These are phyloP conservation scores for Aureobasidium subglaciale DNA, from an alignment of 2,329 filamentous ascomycete genomes.

Conservation along the genomic window DNA sequence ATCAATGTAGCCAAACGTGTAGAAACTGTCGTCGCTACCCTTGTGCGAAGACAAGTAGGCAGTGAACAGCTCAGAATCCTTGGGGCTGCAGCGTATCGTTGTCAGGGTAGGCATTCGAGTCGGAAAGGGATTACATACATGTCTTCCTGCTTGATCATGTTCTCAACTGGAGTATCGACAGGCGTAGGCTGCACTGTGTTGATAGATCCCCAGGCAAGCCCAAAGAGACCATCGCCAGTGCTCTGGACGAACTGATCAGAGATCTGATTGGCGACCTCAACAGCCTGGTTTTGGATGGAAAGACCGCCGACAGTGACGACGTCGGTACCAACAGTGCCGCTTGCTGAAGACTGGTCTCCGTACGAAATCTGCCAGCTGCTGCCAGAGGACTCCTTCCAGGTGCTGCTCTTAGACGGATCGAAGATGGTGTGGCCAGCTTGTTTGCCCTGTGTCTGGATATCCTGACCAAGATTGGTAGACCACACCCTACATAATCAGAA, in stretches of 20 bases:
- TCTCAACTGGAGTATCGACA: constrained; percentile 59
- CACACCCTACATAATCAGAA: constrained; percentile 19
- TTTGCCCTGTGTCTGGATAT: constrained; percentile 24
- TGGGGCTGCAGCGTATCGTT: constrained; percentile 23
- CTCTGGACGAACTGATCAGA: constrained; percentile 51
- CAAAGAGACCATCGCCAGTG: constrained; percentile 58
- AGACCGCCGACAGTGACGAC: constrained; percentile 56
- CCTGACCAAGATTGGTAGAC: constrained; percentile 23
- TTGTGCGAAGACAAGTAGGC: constrained; percentile 54
- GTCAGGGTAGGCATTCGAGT: constrained; percentile 24
- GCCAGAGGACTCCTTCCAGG: constrained; percentile 45
- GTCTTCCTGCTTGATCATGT: constrained; percentile 55
- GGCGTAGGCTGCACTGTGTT: constrained; percentile 38
- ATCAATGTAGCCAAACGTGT: constrained; percentile 68
- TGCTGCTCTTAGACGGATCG: constrained; percentile 53
- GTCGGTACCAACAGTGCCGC: constrained; percentile 59
- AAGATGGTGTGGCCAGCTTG: constrained; percentile 48
- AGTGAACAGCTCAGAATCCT: constrained; percentile 52
- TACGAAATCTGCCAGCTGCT: constrained; percentile 60
- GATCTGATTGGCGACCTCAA: constrained; percentile 57
- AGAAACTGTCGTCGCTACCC: constrained; percentile 51
- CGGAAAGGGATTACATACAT: constrained; percentile 30
- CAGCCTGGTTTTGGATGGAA: constrained; percentile 52
- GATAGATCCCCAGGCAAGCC: constrained; percentile 48
- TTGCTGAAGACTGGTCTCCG: constrained; percentile 61